These are phyloP conservation scores for Boletus sp. DNA, from an alignment of 768 basidiomycete species.

Conservation along the genomic window DNA sequence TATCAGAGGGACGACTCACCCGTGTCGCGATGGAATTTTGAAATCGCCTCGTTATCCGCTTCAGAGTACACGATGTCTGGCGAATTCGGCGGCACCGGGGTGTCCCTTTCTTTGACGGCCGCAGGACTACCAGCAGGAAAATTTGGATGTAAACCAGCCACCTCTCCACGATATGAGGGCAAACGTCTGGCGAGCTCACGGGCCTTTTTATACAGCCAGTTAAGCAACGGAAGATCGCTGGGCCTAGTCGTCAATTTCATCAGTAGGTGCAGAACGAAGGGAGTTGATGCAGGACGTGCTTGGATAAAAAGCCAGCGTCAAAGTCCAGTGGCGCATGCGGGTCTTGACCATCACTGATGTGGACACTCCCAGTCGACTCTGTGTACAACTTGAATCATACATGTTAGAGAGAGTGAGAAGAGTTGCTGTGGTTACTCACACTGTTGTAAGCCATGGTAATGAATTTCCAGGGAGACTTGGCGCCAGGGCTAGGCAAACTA, in stretches of 20 bases:
- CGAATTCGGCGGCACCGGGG: slow-evolving; percentile 11
- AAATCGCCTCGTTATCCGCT: slow-evolving; percentile 35
- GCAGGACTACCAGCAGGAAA: slow-evolving; percentile 28
- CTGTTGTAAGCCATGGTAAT: neutral
- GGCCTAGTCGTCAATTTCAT: neutral
- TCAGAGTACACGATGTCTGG: slow-evolving; percentile 34
- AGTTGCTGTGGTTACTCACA: slow-evolving; percentile 3
- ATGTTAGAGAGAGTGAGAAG: slow-evolving; percentile 17
- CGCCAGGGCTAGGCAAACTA: neutral
- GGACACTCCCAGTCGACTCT: slow-evolving; percentile 42
- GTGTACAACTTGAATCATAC: slow-evolving; percentile 37
- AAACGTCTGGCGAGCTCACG: slow-evolving; percentile 56
- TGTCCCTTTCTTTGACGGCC: slow-evolving; percentile 3
- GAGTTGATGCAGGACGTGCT: slow-evolving; percentile 29
- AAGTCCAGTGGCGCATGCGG: slow-evolving; percentile 42
- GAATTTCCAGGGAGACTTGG: neutral
- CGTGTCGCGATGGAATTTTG: slow-evolving; percentile 20
- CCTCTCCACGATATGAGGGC: slow-evolving; percentile 22
- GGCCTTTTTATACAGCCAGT: slow-evolving; percentile 51
- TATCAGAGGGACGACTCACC: slow-evolving; percentile 2
- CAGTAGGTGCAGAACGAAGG: neutral
- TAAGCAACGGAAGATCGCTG: slow-evolving; percentile 42
- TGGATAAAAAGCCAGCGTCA: slow-evolving; percentile 43
- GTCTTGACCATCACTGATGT: slow-evolving; percentile 42
- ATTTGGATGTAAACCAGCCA: slow-evolving; percentile 9